These are phyloP conservation scores for Purshia tridentata DNA, from an alignment of 306 rosid genomes.

Conservation along the genomic window DNA sequence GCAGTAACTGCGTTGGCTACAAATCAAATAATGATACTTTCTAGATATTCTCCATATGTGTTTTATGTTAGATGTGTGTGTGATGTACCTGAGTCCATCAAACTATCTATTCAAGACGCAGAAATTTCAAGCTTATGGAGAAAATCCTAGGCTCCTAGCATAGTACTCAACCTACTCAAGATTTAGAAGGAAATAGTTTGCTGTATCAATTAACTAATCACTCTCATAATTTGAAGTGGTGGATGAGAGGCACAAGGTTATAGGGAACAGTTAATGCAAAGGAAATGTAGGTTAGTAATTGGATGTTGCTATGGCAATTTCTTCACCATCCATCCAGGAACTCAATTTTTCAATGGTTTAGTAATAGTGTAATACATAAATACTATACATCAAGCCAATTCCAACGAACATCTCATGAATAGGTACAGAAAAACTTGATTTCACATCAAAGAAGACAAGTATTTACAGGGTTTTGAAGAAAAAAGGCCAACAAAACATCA, in stretches of 20 bases:
- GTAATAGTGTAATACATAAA: too few relatives aligned
- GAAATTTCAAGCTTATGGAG: background rate
- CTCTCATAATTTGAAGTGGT: background rate
- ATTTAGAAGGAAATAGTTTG: constrained; percentile 1
- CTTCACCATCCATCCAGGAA: background rate
- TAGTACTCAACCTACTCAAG: constrained; percentile 3
- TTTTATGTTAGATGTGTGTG: background rate
- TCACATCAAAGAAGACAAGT: background rate
- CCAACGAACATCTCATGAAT: background rate
- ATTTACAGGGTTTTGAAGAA: background rate
- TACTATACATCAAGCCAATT: background rate
- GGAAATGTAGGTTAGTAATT: background rate
- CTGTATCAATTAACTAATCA: background rate
- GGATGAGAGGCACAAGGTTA: background rate
- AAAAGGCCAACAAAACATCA: constrained; percentile 2
- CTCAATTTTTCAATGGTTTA: background rate
- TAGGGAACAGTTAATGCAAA: background rate
- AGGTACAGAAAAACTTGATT: background rate
- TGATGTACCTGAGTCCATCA: background rate
- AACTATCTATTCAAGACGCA: background rate
- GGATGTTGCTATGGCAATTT: background rate
- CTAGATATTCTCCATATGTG: background rate
- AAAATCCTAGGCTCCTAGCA: background rate
- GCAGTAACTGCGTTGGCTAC: background rate
- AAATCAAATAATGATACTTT: background rate